Evolutionary conservation across 495 filamentous ascomycete species (phyloP).

Genomic region (Neurospora sp.): DNA sequence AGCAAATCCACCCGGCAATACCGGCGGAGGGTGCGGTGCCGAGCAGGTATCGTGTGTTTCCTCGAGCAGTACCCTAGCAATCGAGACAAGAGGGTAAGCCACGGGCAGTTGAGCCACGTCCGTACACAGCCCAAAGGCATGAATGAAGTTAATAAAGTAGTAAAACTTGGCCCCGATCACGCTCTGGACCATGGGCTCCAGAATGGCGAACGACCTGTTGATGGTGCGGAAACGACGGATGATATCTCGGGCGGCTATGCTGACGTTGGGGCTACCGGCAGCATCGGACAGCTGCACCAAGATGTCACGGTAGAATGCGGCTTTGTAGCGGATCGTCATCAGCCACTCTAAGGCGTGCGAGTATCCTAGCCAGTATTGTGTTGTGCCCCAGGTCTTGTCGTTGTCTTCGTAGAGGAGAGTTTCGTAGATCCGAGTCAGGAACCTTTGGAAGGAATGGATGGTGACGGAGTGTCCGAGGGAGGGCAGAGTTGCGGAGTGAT

Average conservation of each 20-base stretch:
- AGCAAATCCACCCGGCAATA: not conserved
- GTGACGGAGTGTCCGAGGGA: not conserved
- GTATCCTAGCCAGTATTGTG: conserved; percentile 13
- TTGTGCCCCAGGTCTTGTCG: conserved; percentile 16
- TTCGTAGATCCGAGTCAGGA: conserved; percentile 6
- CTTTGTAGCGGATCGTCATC: conserved; percentile 12
- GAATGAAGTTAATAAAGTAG: conserved; percentile 11
- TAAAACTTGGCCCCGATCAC: conserved; percentile 9
- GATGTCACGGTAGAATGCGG: conserved; percentile 5
- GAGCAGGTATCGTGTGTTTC: not conserved
- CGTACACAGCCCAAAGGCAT: not conserved
- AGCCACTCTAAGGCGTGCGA: conserved; percentile 12
- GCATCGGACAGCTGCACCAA: not conserved
- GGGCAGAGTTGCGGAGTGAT: not conserved
- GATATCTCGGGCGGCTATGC: not conserved
- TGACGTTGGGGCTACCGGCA: not conserved
- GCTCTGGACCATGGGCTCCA: conserved; percentile 7
- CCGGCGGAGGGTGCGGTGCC: not conserved
- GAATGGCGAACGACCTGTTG: conserved; percentile 12
- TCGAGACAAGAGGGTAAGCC: conserved; percentile 4
- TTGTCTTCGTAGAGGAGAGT: conserved; percentile 13
- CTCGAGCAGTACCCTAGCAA: conserved; percentile 1
- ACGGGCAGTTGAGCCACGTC: not conserved
- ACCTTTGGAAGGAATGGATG: conserved; percentile 3
- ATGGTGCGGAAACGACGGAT: conserved; percentile 1